These are phyloP conservation scores for Cenococcum geophilum DNA, from an alignment of 495 filamentous ascomycete genomes.

Conservation along the genomic window DNA sequence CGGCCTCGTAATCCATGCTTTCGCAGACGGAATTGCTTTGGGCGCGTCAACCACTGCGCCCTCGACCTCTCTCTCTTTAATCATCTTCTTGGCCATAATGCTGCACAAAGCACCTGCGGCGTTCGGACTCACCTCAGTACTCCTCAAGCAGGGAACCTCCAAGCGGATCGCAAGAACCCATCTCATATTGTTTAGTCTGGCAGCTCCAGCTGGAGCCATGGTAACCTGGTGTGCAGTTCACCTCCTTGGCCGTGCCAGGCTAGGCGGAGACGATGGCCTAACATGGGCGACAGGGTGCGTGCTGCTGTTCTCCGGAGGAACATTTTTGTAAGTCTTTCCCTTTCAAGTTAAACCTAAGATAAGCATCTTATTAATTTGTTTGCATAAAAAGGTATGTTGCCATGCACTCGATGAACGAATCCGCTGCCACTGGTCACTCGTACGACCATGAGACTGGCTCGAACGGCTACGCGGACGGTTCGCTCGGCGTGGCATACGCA, in stretches of 20 bases:
- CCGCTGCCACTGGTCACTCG: slow-evolving; percentile 43
- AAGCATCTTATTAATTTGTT: not conserved
- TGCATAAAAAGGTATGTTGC: slow-evolving; percentile 71
- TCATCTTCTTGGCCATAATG: slow-evolving; percentile 95
- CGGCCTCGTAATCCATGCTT: slow-evolving; percentile 91
- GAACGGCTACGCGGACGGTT: slow-evolving; percentile 62
- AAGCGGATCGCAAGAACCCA: slow-evolving; percentile 82
- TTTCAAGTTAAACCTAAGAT: not conserved
- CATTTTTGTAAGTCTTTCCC: slow-evolving; percentile 70
- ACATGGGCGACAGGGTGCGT: slow-evolving; percentile 91
- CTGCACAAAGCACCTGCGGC: slow-evolving; percentile 95
- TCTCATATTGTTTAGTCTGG: slow-evolving; percentile 82
- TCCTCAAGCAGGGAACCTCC: slow-evolving; percentile 80
- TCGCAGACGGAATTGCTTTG: slow-evolving; percentile 93
- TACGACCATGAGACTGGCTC: slow-evolving; percentile 45
- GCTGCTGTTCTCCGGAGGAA: slow-evolving; percentile 86
- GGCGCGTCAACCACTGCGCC: slow-evolving; percentile 74
- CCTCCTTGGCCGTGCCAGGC: slow-evolving; percentile 51
- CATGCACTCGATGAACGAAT: slow-evolving; percentile 95
- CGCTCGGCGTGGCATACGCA: not conserved
- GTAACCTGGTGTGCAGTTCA: slow-evolving; percentile 74
- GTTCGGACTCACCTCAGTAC: slow-evolving; percentile 83
- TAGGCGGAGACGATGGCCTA: slow-evolving; percentile 45
- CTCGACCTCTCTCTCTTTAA: slow-evolving; percentile 59
- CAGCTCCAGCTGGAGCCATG: slow-evolving; percentile 81